phyloP scores from a whole-genome alignment of 2,329 filamentous ascomycete genomes.

The Pseudocercospora crystallina region DNA sequence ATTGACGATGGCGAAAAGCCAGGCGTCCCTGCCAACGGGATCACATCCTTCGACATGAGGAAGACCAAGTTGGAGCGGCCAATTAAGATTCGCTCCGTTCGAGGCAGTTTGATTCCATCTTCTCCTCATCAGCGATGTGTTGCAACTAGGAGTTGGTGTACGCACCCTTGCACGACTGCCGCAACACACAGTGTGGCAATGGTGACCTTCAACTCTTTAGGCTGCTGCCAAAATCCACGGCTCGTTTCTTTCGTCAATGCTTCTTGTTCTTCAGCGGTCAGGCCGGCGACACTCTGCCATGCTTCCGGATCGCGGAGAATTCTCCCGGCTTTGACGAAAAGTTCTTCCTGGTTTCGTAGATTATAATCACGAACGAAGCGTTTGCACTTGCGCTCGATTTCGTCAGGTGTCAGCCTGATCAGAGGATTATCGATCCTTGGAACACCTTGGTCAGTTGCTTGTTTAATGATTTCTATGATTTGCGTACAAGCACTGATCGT shows the following conservation, averaged over 20 bases:
- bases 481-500: slow-evolving; percentile 1
- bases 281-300: slow-evolving; percentile 24
- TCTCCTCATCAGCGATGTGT: not conserved
- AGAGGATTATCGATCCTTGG: slow-evolving; percentile 26
- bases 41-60: not conserved
- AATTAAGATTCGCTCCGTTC: slow-evolving; percentile 36
- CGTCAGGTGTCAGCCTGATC: slow-evolving; percentile 12
- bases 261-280: slow-evolving; percentile 26
- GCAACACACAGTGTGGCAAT: slow-evolving; percentile 36
- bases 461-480: not conserved
- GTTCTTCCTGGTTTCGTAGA: slow-evolving; percentile 15
- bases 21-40: slow-evolving; percentile 16
- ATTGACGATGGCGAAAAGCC: slow-evolving; percentile 36
- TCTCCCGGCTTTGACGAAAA: slow-evolving; percentile 20
- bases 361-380: slow-evolving; percentile 16
- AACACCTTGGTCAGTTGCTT: not conserved
- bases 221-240: slow-evolving; percentile 30
- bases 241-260: slow-evolving; percentile 20
- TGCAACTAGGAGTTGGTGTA: not conserved
- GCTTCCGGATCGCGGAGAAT: slow-evolving; percentile 29
- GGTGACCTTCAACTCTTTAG: slow-evolving; percentile 34
- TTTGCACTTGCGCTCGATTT: slow-evolving; percentile 18
- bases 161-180: slow-evolving; percentile 35
- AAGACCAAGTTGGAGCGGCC: slow-evolving; percentile 25
- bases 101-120: slow-evolving; percentile 35